Evolutionary conservation across 176 grass and related monocot species (phyloP).

Genomic region (Avena sativa): DNA sequence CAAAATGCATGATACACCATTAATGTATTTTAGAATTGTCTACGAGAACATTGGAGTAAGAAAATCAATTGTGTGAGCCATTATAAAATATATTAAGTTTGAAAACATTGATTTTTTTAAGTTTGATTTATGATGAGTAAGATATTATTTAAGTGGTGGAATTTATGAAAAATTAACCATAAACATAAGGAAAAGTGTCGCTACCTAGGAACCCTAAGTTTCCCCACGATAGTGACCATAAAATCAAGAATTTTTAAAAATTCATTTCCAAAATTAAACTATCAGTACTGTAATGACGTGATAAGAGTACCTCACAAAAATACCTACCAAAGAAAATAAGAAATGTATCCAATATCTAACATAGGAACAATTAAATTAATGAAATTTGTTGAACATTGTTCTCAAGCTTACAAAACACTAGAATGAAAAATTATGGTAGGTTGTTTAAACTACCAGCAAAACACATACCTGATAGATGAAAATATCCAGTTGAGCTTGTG

Average conservation of each 20-base stretch:
- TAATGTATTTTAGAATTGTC: neutral
- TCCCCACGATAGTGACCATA: neutral
- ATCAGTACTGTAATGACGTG: neutral
- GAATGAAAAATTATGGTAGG: neutral
- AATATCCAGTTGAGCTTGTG: neutral
- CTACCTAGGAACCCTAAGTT: neutral
- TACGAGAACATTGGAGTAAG: neutral
- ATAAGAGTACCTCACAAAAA: neutral
- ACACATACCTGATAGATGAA: neutral
- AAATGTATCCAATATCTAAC: neutral
- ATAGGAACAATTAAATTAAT: neutral
- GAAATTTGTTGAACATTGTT: neutral
- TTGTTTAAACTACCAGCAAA: neutral
- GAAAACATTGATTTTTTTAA: neutral
- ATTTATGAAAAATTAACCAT: neutral
- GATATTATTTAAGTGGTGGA: neutral
- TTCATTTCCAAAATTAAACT: neutral
- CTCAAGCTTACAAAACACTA: neutral
- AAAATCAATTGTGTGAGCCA: neutral
- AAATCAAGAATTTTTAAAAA: neutral
- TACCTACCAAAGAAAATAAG: neutral
- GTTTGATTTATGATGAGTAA: neutral
- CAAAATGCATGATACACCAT: no score
- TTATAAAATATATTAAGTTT: neutral
- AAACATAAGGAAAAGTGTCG: neutral